Base-by-base conservation (phyloP, 176 grass and related monocot genomes). In the Stipa capillata region DNA sequence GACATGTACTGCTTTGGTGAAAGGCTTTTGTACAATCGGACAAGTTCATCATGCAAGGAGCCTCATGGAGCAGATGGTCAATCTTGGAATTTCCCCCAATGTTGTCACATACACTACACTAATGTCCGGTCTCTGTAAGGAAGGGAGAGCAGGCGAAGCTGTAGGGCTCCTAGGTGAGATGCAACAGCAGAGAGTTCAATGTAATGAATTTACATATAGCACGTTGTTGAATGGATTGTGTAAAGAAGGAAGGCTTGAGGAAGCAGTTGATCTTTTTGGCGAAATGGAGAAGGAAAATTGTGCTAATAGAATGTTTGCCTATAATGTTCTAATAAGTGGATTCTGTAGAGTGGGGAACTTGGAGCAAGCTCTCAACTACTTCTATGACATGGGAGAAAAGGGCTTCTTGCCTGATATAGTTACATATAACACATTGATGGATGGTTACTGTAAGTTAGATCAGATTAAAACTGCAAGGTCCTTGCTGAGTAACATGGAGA, bases 251-350 rank as follows among this genome's bases (percentile, higher is more conserved):
- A 32, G 16, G 45, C 60, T 56, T 4, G 50, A 74, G n/a, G 50
- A 74, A 74, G 33, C 72, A 74, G 35, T 28, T 8, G 3, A 5
- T 33, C 72, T 56, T 10, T 74, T 42, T 17, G 51, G n/a, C 50
- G 3, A 57, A 55, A 74, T 18, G 50, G 51, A 11, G n/a, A 57
- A 41, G 71, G 48, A 65, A 21, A 8, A 13, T 55, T 74, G 6
- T 4, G 12, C 5, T n/a, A n/a, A n/a, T n/a, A n/a, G n/a, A 27
- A 55, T 86, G 59, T 55, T 85, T 70, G 56, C 44, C 2, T 82
- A 86, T 78, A 82, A 84, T 60, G 69, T 70, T 85, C 34, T 85
- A 25, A 59, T 78, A n/a, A 65, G 52, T 76, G 62, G 77, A 32
- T 78, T 81, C 76, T 90, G 72, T 51, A 82, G 65, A 82, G 17